Evolutionary conservation across 2,329 filamentous ascomycete genomes (phyloP), one percentile per base, ranked within the genome.

Genomic region (Erysiphe pulchra): DNA sequence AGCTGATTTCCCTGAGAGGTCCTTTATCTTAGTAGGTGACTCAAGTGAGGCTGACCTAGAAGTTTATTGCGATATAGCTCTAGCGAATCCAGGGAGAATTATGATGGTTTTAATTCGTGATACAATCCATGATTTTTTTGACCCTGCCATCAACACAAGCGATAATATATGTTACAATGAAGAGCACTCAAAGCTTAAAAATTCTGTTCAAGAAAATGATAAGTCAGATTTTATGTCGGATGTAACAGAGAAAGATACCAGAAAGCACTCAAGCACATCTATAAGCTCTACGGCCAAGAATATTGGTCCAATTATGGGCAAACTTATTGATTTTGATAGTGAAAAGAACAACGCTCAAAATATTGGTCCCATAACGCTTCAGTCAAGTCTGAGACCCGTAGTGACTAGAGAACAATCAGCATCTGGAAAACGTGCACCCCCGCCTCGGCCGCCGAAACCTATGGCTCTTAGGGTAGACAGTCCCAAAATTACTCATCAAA

Each of bases 21-120:
- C 75, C 54, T 98, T 98, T 56, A 73, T 98, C 2, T 69, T 98
- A 2, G 80, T 95, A 10, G 90, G 90, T 9, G 90, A 98, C 58
- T 94, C 86, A 54, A 90, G 92, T 34, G 90, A 98, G 61, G 90
- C 87, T 8, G 92, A 98, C 61, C 66, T 98, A 2, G 92, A 98
- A 59, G 85, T 95, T 0, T 98, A 98, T 56, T 94, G 86, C 0
- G 90, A 98, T 50, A 71, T 93, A n/a, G 86, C 80, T 0, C 57
- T 87, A 32, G 75, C 81, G 2, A 78, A 95, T 53, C 87, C 86
- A 0, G 80, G 81, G 0, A 73, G 82, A 28, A 76, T 98, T 2
- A 46, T 65, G 85, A 30, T 90, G 0, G 74, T 98, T 7, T 95
- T 95, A 60, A 95, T 98, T 51, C 73, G 92, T 46, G 90, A 98